phyloP scores from a whole-genome alignment of 257 asterid species.

The Striga asiatica region DNA sequence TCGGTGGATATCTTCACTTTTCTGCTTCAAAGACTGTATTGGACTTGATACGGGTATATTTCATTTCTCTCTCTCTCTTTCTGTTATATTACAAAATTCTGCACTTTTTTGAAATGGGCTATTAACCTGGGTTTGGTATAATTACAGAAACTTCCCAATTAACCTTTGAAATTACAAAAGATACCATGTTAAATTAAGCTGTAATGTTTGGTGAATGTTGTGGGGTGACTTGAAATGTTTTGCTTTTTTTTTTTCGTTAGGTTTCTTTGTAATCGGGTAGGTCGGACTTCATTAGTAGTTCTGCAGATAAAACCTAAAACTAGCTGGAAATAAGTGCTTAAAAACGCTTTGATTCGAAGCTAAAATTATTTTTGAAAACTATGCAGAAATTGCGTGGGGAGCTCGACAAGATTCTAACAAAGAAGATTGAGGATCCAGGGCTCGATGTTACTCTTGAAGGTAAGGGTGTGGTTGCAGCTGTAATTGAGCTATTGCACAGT shows the following conservation, averaged over 20 bases:
- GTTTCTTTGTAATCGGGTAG: too few relatives aligned
- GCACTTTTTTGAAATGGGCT: too few relatives aligned
- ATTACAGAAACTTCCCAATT: too few relatives aligned
- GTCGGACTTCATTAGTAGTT: too few relatives aligned
- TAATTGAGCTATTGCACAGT: slow-evolving; percentile 65
- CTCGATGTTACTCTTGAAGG: slow-evolving; percentile 67
- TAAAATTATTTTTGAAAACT: background rate
- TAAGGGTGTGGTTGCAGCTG: slow-evolving; percentile 68
- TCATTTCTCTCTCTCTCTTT: slow-evolving; percentile 2
- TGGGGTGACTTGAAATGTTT: too few relatives aligned
- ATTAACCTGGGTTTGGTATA: too few relatives aligned
- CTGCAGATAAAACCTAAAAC: too few relatives aligned
- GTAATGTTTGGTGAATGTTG: too few relatives aligned
- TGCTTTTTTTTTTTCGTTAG: too few relatives aligned
- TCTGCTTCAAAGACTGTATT: slow-evolving; percentile 73
- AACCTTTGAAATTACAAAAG: too few relatives aligned
- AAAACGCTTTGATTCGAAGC: background rate
- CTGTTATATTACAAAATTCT: background rate
- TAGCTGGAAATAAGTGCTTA: too few relatives aligned
- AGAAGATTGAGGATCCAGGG: slow-evolving; percentile 78
- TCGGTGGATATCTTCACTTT: slow-evolving; percentile 89
- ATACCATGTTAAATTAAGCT: too few relatives aligned
- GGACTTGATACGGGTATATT: slow-evolving; percentile 63
- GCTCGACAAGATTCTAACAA: slow-evolving; percentile 68
- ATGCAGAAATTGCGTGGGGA: slow-evolving; percentile 79